Evolutionary conservation across 2,329 filamentous ascomycete species (phyloP).

Genomic region (Magnaporthiopsis poae): DNA sequence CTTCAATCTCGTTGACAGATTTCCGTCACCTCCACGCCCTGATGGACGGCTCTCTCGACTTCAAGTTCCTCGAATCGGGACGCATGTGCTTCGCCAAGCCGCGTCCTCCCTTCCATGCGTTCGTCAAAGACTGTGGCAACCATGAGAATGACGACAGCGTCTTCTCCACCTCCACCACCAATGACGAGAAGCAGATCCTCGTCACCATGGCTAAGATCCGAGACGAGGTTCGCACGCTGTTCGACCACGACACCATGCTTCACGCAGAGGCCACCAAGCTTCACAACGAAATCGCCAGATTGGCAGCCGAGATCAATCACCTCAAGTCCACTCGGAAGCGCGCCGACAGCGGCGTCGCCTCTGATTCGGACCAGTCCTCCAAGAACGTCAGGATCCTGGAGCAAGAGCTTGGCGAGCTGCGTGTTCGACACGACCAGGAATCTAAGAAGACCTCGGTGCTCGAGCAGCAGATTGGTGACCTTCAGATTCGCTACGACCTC

Average conservation of each 20-base stretch:
- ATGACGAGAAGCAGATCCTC: conserved; percentile 4
- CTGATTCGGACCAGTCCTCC: not conserved
- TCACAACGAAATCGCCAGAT: not conserved
- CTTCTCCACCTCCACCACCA: not conserved
- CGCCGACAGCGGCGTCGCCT: not conserved
- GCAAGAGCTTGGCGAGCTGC: not conserved
- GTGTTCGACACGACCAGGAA: not conserved
- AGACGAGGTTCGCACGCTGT: conserved; percentile 3
- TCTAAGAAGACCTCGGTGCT: not conserved
- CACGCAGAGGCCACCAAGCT: not conserved
- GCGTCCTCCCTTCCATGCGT: not conserved
- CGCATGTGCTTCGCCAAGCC: not conserved
- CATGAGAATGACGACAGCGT: not conserved
- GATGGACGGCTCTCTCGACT: not conserved
- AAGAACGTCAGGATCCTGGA: not conserved
- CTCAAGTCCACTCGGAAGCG: not conserved
- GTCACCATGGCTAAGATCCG: conserved; percentile 1
- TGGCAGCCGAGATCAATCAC: not conserved
- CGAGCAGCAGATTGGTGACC: not conserved
- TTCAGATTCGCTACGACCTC: not conserved
- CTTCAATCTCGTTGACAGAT: not conserved
- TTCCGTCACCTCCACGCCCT: conserved; percentile 1
- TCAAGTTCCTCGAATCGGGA: not conserved
- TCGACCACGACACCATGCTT: conserved; percentile 3
- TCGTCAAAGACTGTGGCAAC: not conserved